Base-by-base conservation (phyloP, 345 rosid species). In the Noccaea caerulescens region DNA sequence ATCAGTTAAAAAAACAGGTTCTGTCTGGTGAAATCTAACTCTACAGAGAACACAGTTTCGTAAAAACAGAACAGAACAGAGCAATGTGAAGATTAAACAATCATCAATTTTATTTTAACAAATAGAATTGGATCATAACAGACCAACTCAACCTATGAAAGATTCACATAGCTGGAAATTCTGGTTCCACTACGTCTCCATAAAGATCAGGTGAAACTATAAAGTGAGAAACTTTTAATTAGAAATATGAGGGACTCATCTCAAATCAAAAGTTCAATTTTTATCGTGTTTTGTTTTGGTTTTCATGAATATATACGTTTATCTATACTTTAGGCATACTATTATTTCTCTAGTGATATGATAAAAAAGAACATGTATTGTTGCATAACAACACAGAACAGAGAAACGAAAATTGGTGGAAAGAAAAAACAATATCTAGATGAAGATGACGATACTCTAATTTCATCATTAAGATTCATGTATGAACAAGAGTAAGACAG, bases 401-500 rank as follows among this genome's bases (percentile, higher is more conserved):
- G 23, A 53, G 10, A 53, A 57, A 37, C 18, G 5, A 43, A 30
- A 20, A 34, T 33, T 10, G 3, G 41, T 51, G 8, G 13, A 1
- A 55, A 39, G 39, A 32, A 50, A 3, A 46, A 13, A 30, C 9
- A 39, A 49, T 55, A 38, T 18, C 30, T 32, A 11, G 25, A 38
- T 23, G 60, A 65, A 73, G 38, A 39, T 52, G 32, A 47, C 34
- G 60, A 57, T 27, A 43, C 50, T 59, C 39, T 30, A 72, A n/a
- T 56, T 33, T 38, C 36, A 32, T 66, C 27, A 47, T 73, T 9
- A 38, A 14, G 46, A 66, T 13, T 64, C 42, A 49, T 38, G 14
- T 10, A 58, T 20, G 73, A 59, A 20, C 52, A 67, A 67, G 34
- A 54, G 42, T 63, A 32, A 37, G 73, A 52, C 33, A 43, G 33